Evolutionary conservation across 805 yeast species (phyloP).

Genomic region (Myxozyma kluyveri): DNA sequence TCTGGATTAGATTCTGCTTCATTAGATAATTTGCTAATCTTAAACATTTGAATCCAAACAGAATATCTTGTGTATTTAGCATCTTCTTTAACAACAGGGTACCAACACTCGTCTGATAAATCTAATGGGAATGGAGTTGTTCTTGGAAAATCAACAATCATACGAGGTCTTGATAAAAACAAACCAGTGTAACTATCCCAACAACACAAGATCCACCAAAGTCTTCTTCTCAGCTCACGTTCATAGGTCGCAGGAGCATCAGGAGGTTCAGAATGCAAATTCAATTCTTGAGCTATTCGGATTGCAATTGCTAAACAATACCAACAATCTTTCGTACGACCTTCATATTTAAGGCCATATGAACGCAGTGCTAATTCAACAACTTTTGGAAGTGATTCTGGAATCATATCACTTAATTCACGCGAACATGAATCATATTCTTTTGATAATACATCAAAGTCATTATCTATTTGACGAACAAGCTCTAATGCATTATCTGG

Average conservation of each 20-base stretch:
- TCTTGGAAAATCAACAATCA: slow-evolving; percentile 16
- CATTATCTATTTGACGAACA: slow-evolving; percentile 8
- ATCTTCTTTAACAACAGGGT: slow-evolving; percentile 9
- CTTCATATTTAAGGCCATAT: slow-evolving; percentile 20
- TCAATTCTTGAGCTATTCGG: slow-evolving; percentile 24
- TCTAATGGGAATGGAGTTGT: slow-evolving; percentile 22
- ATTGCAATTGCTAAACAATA: slow-evolving; percentile 14
- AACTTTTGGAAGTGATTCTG: slow-evolving; percentile 18
- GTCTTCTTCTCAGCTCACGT: slow-evolving; percentile 21
- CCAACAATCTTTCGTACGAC: slow-evolving; percentile 22
- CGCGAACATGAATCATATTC: slow-evolving; percentile 16
- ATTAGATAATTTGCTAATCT: slow-evolving; percentile 8
- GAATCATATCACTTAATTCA: slow-evolving; percentile 16
- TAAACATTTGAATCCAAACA: slow-evolving; percentile 1
- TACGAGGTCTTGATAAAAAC: slow-evolving; percentile 20
- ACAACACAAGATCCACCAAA: slow-evolving; percentile 24
- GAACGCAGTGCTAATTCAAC: slow-evolving; percentile 6
- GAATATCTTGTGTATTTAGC: slow-evolving; percentile 9
- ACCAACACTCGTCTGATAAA: slow-evolving; percentile 17
- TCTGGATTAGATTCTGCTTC: slow-evolving; percentile 10
- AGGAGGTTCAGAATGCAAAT: slow-evolving; percentile 22
- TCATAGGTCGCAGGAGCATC: slow-evolving; percentile 16
- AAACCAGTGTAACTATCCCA: slow-evolving; percentile 24
- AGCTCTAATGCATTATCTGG: slow-evolving; percentile 9
- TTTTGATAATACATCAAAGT: slow-evolving; percentile 2